Percentiles rank a stretch among this genome's conserved stretches.
phyloP scores from a whole-genome alignment of 768 basidiomycete species.

The Mycena venus region DNA sequence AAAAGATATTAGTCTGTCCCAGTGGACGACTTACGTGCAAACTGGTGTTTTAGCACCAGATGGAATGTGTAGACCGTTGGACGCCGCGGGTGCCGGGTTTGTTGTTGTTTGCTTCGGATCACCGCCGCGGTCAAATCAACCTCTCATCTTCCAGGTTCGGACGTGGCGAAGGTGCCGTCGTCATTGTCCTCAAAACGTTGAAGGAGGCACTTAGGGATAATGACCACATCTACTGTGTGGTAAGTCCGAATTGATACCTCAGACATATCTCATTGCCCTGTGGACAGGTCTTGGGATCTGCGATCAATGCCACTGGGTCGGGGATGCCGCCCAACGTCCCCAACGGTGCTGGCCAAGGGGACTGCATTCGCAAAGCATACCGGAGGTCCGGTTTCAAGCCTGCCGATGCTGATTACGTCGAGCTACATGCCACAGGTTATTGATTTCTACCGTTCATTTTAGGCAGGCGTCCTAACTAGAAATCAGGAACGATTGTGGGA shows the following conservation, averaged over 20 bases:
- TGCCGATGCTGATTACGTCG: constrained; percentile 52
- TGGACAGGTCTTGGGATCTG: constrained; percentile 41
- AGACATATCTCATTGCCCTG: neutral
- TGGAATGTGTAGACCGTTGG: neutral
- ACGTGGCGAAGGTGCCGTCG: constrained; percentile 42
- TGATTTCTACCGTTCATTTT: neutral
- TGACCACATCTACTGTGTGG: constrained; percentile 46
- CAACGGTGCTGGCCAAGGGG: constrained; percentile 41
- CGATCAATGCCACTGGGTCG: constrained; percentile 45
- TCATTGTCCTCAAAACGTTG: constrained; percentile 34
- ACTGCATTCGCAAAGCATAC: constrained; percentile 45
- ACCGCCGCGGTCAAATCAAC: neutral
- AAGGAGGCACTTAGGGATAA: constrained; percentile 43
- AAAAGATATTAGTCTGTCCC: too few species aligned
- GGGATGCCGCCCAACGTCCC: constrained; percentile 44
- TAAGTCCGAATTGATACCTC: neutral
- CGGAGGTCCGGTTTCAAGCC: constrained; percentile 36
- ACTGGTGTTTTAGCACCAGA: neutral
- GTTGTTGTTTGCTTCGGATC: neutral
- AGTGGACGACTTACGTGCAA: too few species aligned
- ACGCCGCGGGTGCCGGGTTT: neutral
- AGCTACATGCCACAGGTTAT: constrained; percentile 48
- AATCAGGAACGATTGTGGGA: constrained; percentile 46
- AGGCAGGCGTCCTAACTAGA: neutral
- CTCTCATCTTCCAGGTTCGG: constrained; percentile 14